These are phyloP conservation scores for Xylaria sp. DNA, from an alignment of 2,329 filamentous ascomycete genomes.

Conservation along the genomic window DNA sequence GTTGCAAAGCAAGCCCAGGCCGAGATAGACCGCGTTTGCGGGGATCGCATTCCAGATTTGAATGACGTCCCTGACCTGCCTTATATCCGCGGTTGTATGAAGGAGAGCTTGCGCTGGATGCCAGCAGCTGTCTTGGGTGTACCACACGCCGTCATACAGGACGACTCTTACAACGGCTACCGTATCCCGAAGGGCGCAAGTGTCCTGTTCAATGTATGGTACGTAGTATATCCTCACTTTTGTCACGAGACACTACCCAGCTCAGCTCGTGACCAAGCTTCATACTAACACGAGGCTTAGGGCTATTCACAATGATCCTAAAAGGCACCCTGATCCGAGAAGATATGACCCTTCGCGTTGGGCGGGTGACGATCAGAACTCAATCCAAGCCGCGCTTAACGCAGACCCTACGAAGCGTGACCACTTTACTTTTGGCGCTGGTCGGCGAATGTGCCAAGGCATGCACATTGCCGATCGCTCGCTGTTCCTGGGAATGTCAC, in stretches of 20 bases:
- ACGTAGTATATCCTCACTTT: conserved; percentile 17
- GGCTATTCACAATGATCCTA: conserved; percentile 59
- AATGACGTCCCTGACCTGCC: conserved; percentile 56
- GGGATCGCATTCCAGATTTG: conserved; percentile 55
- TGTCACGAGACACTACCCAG: background rate
- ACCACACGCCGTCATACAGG: conserved; percentile 51
- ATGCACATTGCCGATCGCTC: conserved; percentile 49
- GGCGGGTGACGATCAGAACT: conserved; percentile 38
- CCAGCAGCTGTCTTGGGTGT: conserved; percentile 51
- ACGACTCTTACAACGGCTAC: conserved; percentile 53
- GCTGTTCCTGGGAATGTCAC: conserved; percentile 52
- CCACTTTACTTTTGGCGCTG: conserved; percentile 47
- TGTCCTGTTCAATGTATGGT: conserved; percentile 56
- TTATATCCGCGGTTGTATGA: conserved; percentile 54
- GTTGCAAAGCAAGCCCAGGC: conserved; percentile 44
- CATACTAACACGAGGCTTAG: conserved; percentile 38
- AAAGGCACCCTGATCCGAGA: conserved; percentile 53
- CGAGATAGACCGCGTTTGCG: conserved; percentile 56
- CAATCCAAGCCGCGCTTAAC: conserved; percentile 48
- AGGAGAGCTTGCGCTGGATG: conserved; percentile 51
- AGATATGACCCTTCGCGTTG: conserved; percentile 54
- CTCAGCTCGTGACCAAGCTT: too few species aligned
- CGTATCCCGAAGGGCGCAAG: conserved; percentile 55
- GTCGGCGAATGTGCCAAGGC: conserved; percentile 60
- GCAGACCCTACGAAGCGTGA: conserved; percentile 45